Evolutionary conservation across 176 grass and related monocot species (phyloP), one percentile per base, ranked within the genome.

Genomic region (Elaeis guineensis): DNA sequence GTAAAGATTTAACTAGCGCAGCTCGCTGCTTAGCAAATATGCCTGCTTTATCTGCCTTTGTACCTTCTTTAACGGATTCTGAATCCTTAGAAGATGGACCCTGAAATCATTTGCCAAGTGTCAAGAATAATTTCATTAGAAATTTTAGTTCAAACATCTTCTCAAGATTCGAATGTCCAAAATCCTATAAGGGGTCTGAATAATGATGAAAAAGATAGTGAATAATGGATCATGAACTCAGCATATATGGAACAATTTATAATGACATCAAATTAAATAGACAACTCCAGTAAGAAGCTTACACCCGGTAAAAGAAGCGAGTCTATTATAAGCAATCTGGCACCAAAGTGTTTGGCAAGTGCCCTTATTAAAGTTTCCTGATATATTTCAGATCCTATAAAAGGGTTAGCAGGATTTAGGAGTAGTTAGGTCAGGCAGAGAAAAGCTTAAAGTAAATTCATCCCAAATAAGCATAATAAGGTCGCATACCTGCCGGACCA

Each of bases 321-420:
- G 80, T 97, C 92, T 69, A 97, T 51, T 7, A 85, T 55, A 39
- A 97, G 84, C 72, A 97, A 69, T 64, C 82, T 86, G 77, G 92
- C 92, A 70, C 59, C 66, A 52, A 97, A 97, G 61, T 84, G 69
- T 69, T 97, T 90, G 57, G 87, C 62, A 24, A 97, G 87, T 59
- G 84, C 78, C 70, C 88, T 97, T 57, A 90, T 81, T 70, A 91
- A 73, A 57, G 57, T 82, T 75, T 97, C 92, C 81, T 88, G 87
- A 80, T 97, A 97, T 55, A 97, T 97, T 61, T 97, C 92, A 73
- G 87, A 85, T 25, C 92, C 92, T 97, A 66, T 19, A 74, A 50
- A 79, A 8, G 58, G 56, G 72, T 26, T 52, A 61, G 51, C 56
- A 55, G 19, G 66, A 32, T 25, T 48, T 49, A 56, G 7, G 22